These are phyloP conservation scores for Colletotrichum tabaci DNA, from an alignment of 2,329 filamentous ascomycete genomes.

Conservation along the genomic window DNA sequence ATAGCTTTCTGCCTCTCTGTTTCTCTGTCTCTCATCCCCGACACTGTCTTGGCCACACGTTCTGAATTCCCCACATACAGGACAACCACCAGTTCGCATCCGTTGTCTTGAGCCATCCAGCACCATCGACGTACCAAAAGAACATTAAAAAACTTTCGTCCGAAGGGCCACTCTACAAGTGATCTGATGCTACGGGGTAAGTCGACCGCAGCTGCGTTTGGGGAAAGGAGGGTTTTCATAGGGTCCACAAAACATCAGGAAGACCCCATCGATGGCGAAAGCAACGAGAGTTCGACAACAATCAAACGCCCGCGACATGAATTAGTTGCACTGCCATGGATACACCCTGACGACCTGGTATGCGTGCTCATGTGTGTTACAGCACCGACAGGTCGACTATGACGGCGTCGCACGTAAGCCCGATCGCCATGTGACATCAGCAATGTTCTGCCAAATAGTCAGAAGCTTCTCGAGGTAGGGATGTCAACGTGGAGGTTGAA, in stretches of 20 bases:
- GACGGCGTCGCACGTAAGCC: neutral
- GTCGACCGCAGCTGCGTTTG: neutral
- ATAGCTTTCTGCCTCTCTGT: neutral
- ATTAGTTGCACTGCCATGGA: constrained; percentile 29
- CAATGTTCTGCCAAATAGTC: constrained; percentile 11
- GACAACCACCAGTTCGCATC: neutral
- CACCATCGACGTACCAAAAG: constrained; percentile 4
- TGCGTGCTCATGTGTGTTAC: constrained; percentile 3
- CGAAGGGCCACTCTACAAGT: neutral
- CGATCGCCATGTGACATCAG: constrained; percentile 17
- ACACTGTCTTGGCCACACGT: constrained; percentile 5
- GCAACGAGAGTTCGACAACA: constrained; percentile 15
- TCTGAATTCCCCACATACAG: neutral
- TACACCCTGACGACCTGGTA: constrained; percentile 21
- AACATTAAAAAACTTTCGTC: constrained; percentile 12
- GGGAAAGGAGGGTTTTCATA: neutral
- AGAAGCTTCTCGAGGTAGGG: constrained; percentile 1
- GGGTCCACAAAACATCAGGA: constrained; percentile 11
- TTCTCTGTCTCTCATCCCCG: neutral
- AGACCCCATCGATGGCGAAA: neutral
- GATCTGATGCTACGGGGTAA: neutral
- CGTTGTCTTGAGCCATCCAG: constrained; percentile 9
- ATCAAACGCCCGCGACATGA: constrained; percentile 29
- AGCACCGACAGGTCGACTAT: no score
- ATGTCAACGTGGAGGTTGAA: constrained; percentile 2